Conservation (phyloP, 2,329 filamentous ascomycete genomes). For the Lasiodiplodia citricola region DNA sequence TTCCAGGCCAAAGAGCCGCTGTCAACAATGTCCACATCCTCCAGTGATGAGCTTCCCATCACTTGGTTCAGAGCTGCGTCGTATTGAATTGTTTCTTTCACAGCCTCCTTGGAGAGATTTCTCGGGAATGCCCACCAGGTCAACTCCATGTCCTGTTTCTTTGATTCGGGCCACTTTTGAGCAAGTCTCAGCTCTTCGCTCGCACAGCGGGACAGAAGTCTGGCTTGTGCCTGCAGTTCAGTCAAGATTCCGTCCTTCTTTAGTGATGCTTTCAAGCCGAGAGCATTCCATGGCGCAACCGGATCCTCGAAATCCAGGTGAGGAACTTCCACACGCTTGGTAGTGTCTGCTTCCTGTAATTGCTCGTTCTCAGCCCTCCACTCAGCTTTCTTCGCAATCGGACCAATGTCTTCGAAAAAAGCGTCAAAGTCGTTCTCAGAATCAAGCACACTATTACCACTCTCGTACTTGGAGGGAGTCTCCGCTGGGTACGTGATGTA, state of each 20-base stretch:
- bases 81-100: conserved; percentile 48
- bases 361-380: conserved; percentile 50
- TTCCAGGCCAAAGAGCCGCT: conserved; percentile 53
- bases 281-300: conserved; percentile 55
- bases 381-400: conserved; percentile 44
- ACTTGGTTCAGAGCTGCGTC: conserved; percentile 45
- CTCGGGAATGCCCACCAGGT: conserved; percentile 56
- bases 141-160: conserved; percentile 48
- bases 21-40: conserved; percentile 47
- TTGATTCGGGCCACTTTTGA: conserved; percentile 48
- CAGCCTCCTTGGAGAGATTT: conserved; percentile 43
- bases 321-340: conserved; percentile 56
- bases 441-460: conserved; percentile 29
- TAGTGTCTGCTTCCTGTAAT: conserved; percentile 54
- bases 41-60: conserved; percentile 40
- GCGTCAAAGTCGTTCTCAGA: conserved; percentile 39
- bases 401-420: conserved; percentile 43
- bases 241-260: conserved; percentile 26
- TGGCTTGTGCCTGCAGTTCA: conserved; percentile 37
- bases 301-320: conserved; percentile 50
- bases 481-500: conserved; percentile 35
- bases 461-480: background rate
- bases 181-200: conserved; percentile 37
- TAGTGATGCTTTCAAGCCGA: conserved; percentile 28
- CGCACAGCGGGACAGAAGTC: background rate